Evolutionary conservation across 208 protist species (phyloP).

Genomic region (Leishmania tarentolae): DNA sequence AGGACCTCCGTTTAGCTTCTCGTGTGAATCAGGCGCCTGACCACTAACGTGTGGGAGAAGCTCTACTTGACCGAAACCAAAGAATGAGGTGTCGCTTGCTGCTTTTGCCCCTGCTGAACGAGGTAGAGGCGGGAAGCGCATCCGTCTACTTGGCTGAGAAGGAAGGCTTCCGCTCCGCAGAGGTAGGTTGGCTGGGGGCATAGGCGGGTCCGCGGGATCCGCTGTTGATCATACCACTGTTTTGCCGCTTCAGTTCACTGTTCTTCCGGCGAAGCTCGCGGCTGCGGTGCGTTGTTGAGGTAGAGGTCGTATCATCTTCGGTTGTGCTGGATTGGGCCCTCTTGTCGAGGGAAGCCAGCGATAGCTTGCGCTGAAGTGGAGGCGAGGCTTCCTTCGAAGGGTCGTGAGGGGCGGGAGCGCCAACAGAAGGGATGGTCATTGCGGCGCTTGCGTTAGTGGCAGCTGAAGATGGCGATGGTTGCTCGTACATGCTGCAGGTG

Average conservation of each 20-base stretch:
- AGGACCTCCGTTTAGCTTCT: not conserved
- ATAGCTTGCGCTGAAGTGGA: slow-evolving; percentile 4
- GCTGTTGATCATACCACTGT: not conserved
- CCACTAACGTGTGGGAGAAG: not conserved
- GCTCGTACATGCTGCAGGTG: slow-evolving; percentile 10
- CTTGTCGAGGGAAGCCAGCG: not conserved
- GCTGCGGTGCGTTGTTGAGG: slow-evolving; percentile 20
- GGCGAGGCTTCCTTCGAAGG: slow-evolving; percentile 2
- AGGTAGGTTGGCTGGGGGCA: not conserved
- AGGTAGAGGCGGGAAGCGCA: slow-evolving; percentile 7
- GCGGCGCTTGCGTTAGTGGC: not conserved
- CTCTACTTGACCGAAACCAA: not conserved
- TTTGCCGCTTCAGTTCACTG: slow-evolving; percentile 39
- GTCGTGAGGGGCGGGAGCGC: not conserved
- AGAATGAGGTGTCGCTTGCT: not conserved
- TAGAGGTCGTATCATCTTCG: not conserved
- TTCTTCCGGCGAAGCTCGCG: slow-evolving; percentile 41
- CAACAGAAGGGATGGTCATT: not conserved
- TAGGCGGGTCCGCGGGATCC: not conserved
- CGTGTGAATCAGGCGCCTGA: not conserved
- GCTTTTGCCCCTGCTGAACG: slow-evolving; percentile 8
- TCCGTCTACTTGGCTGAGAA: slow-evolving; percentile 3
- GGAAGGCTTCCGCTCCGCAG: not conserved
- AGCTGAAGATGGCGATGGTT: not conserved
- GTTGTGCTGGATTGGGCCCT: not conserved